Conservation (phyloP, 768 basidiomycete genomes). For the Tulasnella sp. region DNA sequence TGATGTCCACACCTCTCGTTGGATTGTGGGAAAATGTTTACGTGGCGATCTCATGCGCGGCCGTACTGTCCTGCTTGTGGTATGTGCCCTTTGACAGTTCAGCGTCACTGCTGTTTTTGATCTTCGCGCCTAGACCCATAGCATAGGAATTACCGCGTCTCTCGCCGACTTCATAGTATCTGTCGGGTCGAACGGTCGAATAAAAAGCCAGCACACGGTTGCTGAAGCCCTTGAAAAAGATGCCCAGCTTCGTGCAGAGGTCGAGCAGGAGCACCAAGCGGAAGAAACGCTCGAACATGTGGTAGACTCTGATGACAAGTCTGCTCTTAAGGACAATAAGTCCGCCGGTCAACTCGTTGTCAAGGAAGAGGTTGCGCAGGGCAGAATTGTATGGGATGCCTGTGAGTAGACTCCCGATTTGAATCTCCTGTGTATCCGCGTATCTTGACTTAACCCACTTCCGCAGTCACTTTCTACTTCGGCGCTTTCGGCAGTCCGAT, state of each 20-base stretch:
- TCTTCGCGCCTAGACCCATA: conserved; percentile 33
- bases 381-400: conserved; percentile 44
- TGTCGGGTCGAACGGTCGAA: conserved; percentile 41
- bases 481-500: conserved; percentile 23
- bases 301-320: conserved; percentile 18
- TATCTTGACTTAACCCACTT: not conserved
- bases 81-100: too few species aligned
- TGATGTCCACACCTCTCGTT: conserved; percentile 44
- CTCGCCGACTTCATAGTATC: conserved; percentile 49
- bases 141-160: conserved; percentile 41
- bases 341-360: conserved; percentile 48
- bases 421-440: too few species aligned
- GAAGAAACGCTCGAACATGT: conserved; percentile 25
- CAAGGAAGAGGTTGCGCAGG: conserved; percentile 50
- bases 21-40: conserved; percentile 34
- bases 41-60: conserved; percentile 26
- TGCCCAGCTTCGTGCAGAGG: conserved; percentile 26
- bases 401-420: conserved; percentile 21
- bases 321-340: conserved; percentile 11
- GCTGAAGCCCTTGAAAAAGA: conserved; percentile 37
- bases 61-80: conserved; percentile 30
- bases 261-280: conserved; percentile 19
- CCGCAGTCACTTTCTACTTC: conserved; percentile 30
- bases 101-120: too few species aligned
- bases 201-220: conserved; percentile 39